Evolutionary conservation across 2,329 filamentous ascomycete genomes (phyloP).

Genomic region (Colletotrichum neosansevieriae): DNA sequence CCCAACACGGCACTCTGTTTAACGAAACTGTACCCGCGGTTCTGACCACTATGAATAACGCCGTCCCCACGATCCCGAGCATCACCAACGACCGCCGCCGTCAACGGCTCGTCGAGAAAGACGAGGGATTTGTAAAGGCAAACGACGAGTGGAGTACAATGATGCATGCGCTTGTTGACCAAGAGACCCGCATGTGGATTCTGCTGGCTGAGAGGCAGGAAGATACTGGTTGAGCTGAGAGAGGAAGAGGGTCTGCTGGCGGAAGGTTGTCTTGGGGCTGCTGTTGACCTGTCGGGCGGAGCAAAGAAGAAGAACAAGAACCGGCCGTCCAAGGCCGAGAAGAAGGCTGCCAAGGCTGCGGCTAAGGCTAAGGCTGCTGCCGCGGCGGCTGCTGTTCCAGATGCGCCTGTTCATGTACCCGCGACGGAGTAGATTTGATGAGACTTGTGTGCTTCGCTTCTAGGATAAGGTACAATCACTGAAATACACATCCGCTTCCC

Average conservation of each 20-base stretch:
- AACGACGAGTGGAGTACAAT: not conserved
- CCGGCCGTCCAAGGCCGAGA: not conserved
- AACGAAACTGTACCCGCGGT: not conserved
- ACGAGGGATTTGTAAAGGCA: not conserved
- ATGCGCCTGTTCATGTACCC: not conserved
- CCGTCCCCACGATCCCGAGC: not conserved
- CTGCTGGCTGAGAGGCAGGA: not conserved
- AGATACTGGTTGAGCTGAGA: not conserved
- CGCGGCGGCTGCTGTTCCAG: not conserved
- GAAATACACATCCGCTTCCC: too few species aligned
- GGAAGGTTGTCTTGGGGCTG: not conserved
- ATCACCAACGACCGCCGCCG: not conserved
- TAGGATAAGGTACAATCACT: too few species aligned
- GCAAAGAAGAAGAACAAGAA: not conserved
- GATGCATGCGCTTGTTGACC: not conserved
- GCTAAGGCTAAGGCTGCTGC: not conserved
- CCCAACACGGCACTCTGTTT: too few species aligned
- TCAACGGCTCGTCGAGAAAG: not conserved
- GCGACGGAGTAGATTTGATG: not conserved
- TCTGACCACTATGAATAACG: not conserved
- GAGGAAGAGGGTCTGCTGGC: not conserved
- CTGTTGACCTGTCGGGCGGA: not conserved
- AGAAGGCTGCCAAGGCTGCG: not conserved
- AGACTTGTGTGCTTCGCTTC: too few species aligned
- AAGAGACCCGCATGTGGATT: not conserved